Conservation (phyloP, 495 filamentous ascomycete genomes). For the Jackrogersella multiformis region DNA sequence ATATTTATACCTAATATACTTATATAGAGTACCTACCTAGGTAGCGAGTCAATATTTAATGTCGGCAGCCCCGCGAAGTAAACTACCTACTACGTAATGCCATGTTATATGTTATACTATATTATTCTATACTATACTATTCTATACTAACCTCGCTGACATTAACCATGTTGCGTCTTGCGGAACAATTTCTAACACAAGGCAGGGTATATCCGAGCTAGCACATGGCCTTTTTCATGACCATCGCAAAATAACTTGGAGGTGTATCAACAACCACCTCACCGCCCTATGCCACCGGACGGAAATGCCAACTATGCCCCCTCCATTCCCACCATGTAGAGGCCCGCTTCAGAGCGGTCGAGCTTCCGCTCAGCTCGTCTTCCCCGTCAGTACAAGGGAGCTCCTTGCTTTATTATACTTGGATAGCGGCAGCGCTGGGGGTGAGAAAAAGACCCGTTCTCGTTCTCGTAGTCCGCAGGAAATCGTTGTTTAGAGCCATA, state of each 20-base stretch:
- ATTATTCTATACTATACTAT: not conserved
- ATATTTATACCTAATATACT: not conserved
- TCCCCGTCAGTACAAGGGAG: slow-evolving; percentile 19
- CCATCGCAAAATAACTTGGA: slow-evolving; percentile 17
- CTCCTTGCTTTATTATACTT: slow-evolving; percentile 4
- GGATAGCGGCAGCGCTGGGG: not conserved
- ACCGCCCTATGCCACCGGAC: slow-evolving; percentile 32
- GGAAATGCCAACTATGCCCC: slow-evolving; percentile 14
- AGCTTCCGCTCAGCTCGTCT: slow-evolving; percentile 18
- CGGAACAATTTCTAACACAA: not conserved
- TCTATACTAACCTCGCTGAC: slow-evolving; percentile 4
- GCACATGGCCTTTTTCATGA: not conserved
- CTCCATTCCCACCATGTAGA: slow-evolving; percentile 5
- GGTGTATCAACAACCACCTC: slow-evolving; percentile 20
- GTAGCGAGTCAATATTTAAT: too few species aligned
- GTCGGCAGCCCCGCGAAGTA: not conserved
- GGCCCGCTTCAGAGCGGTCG: slow-evolving; percentile 29
- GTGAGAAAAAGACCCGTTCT: not conserved
- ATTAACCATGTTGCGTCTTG: not conserved
- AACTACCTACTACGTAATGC: not conserved
- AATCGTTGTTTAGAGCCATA: not conserved
- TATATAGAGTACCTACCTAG: not conserved
- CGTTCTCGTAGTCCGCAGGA: not conserved
- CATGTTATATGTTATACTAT: slow-evolving; percentile 1
- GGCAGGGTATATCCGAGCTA: not conserved